Percentiles rank a stretch among this genome's conserved stretches.
Conservation (phyloP, 768 basidiomycete genomes). For the Lactifluus subvellereus region DNA sequence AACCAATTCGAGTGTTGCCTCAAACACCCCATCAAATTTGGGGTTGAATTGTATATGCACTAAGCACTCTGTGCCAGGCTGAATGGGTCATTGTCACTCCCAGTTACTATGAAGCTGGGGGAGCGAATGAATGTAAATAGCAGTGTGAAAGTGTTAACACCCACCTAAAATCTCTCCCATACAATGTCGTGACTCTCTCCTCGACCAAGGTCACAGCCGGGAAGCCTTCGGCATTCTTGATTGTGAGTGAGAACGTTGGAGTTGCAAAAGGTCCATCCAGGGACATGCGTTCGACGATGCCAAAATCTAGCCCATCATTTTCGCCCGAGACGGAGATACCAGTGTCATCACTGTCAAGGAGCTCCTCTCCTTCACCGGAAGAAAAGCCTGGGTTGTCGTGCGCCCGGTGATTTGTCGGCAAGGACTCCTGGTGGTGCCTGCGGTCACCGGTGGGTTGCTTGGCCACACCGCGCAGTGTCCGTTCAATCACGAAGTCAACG, state of each 20-base stretch:
- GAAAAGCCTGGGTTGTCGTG: not conserved
- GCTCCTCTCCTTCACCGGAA: constrained; percentile 8
- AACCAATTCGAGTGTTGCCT: constrained; percentile 8
- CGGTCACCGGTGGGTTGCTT: not conserved
- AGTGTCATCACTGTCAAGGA: constrained; percentile 46
- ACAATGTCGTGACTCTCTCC: constrained; percentile 1
- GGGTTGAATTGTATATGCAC: constrained; percentile 11
- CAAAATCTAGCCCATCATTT: constrained; percentile 45
- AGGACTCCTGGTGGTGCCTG: not conserved
- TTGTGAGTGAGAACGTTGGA: constrained; percentile 16
- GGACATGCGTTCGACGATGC: constrained; percentile 39
- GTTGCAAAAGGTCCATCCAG: constrained; percentile 25
- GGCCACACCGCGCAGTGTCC: constrained; percentile 2
- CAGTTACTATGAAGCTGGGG: constrained; percentile 6
- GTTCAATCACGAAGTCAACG: constrained; percentile 5
- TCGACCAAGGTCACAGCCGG: constrained; percentile 17
- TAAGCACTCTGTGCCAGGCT: constrained; percentile 3
- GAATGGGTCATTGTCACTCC: constrained; percentile 3
- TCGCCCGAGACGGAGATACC: constrained; percentile 30
- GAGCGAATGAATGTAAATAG: not conserved
- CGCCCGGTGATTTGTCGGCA: not conserved
- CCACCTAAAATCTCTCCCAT: constrained; percentile 7
- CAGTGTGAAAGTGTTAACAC: not conserved
- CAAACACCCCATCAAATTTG: constrained; percentile 12
- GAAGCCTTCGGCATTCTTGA: constrained; percentile 11